Evolutionary conservation across 2,329 filamentous ascomycete species (phyloP).

Genomic region (Aspergillus sp.): DNA sequence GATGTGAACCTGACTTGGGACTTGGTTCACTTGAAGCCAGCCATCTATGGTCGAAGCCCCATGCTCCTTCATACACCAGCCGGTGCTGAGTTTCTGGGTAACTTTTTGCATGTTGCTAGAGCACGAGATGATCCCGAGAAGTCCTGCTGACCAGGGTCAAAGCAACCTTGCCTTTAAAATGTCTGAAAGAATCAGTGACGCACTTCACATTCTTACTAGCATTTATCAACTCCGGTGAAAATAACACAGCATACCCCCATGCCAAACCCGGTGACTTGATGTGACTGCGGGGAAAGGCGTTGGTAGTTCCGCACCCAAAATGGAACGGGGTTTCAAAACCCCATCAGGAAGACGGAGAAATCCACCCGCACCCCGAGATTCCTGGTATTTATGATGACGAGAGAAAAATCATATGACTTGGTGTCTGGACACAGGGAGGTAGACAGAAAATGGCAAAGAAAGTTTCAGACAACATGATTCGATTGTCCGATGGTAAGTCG

Average conservation of each 20-base stretch:
- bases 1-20: conserved; percentile 6
- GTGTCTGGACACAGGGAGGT: background rate
- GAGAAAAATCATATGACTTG: too few relatives aligned
- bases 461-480: background rate
- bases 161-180: background rate
- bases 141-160: background rate
- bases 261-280: background rate
- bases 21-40: conserved; percentile 4
- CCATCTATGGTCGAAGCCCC: background rate
- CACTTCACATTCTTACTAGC: too few relatives aligned
- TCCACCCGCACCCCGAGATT: too few relatives aligned
- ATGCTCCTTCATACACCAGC: background rate
- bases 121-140: background rate
- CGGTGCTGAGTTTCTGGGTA: background rate
- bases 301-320: background rate
- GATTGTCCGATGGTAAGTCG: background rate
- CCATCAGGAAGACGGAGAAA: background rate
- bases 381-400: too few relatives aligned
- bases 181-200: too few relatives aligned
- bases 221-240: too few relatives aligned
- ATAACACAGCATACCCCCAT: background rate
- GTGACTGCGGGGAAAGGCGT: too few relatives aligned
- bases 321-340: background rate
- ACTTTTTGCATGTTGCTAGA: background rate
- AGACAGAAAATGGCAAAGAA: background rate